Conservation (phyloP, 108 stramenopile genomes). For the Nitzschia sp. region DNA sequence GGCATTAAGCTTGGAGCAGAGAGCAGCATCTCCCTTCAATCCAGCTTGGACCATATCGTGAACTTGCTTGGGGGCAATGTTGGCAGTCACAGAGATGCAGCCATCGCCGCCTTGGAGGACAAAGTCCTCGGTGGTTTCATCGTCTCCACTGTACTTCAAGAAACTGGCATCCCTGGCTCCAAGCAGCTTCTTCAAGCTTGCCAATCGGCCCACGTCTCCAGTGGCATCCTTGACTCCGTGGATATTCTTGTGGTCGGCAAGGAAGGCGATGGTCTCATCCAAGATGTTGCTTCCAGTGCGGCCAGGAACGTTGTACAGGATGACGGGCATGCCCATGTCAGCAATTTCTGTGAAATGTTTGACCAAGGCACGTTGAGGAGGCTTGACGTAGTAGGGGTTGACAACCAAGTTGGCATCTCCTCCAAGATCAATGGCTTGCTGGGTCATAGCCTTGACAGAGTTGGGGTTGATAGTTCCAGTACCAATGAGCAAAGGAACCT, state of each 20-base stretch:
- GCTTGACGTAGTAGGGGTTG: conserved; percentile 93
- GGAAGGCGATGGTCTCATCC: conserved; percentile 64
- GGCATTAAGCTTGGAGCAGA: conserved; percentile 60
- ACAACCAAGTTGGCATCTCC: conserved; percentile 89
- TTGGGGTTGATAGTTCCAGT: conserved; percentile 82
- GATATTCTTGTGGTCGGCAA: conserved; percentile 62
- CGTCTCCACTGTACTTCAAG: conserved; percentile 88
- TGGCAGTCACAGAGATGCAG: conserved; percentile 88
- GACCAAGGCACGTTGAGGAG: conserved; percentile 81
- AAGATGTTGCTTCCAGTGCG: conserved; percentile 62
- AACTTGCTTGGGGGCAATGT: conserved; percentile 71
- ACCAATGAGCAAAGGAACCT: conserved; percentile 72
- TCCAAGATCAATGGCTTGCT: conserved; percentile 86
- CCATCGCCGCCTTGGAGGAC: conserved; percentile 86
- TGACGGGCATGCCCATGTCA: conserved; percentile 81
- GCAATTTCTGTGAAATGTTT: conserved; percentile 76
- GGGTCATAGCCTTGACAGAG: conserved; percentile 68
- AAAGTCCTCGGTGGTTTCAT: conserved; percentile 80
- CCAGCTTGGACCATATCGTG: conserved; percentile 65
- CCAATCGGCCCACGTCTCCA: conserved; percentile 75
- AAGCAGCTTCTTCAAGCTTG: conserved; percentile 42
- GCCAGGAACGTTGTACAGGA: conserved; percentile 93
- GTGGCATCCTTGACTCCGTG: conserved; percentile 90
- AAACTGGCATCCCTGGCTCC: conserved; percentile 43
- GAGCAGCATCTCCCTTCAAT: conserved; percentile 46